These are phyloP conservation scores for Sporisorium exsertum DNA, from an alignment of 1,284 basidiomycete species.

Conservation along the genomic window DNA sequence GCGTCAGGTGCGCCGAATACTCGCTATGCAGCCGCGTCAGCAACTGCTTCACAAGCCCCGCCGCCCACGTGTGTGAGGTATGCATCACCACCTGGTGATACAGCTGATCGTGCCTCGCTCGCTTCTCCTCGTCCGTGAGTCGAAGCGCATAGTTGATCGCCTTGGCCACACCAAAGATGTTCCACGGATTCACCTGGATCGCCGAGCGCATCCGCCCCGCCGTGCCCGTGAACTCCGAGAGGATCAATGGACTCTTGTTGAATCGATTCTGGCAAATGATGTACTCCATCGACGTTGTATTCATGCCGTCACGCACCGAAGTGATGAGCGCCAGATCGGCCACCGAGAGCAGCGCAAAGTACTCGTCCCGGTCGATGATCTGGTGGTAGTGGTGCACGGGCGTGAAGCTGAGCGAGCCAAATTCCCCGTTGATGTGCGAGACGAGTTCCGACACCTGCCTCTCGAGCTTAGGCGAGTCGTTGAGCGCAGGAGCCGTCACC, in stretches of 20 bases:
- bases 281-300: constrained; percentile 95
- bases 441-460: constrained; percentile 93
- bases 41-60: constrained; percentile 87
- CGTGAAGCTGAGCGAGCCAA: constrained; percentile 93
- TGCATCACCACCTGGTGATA: constrained; percentile 89
- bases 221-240: constrained; percentile 98
- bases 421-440: constrained; percentile 95
- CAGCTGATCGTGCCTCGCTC: constrained; percentile 76
- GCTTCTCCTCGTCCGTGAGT: constrained; percentile 84
- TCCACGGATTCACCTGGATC: constrained; percentile 81
- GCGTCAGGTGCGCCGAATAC: constrained; percentile 86
- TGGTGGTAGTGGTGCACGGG: constrained; percentile 99
- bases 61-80: constrained; percentile 95
- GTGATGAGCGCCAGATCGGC: constrained; percentile 97
- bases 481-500: constrained; percentile 93
- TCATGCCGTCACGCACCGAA: constrained; percentile 96
- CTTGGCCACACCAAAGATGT: constrained; percentile 85
- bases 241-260: constrained; percentile 81
- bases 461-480: constrained; percentile 93
- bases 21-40: constrained; percentile 83
- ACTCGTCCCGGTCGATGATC: constrained; percentile 92
- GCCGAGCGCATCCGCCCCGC: constrained; percentile 86
- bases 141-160: constrained; percentile 89
- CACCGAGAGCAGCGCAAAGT: constrained; percentile 93
- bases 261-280: constrained; percentile 88